These are phyloP conservation scores for Cladosporium sp. DNA, from an alignment of 2,329 filamentous ascomycete species.

Conservation along the genomic window DNA sequence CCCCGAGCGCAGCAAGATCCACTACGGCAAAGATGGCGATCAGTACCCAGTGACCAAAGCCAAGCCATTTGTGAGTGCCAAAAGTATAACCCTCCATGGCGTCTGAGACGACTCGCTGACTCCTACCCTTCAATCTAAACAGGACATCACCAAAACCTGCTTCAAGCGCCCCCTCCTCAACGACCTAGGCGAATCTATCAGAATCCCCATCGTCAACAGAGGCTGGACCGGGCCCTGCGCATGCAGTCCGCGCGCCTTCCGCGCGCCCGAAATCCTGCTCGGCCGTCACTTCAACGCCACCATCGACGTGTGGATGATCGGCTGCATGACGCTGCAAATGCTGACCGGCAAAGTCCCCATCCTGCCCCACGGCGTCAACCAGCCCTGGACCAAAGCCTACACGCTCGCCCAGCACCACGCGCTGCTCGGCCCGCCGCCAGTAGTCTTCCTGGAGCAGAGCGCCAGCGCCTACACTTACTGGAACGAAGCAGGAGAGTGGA, in stretches of 20 bases:
- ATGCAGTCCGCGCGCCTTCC: conserved; percentile 6
- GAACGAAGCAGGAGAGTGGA: not conserved
- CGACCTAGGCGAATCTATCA: conserved; percentile 3
- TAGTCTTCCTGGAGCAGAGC: not conserved
- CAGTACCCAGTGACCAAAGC: conserved; percentile 4
- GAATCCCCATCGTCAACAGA: not conserved
- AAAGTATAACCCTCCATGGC: too few relatives aligned
- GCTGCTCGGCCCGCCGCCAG: conserved; percentile 4
- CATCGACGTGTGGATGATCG: conserved; percentile 60
- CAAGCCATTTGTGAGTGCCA: not conserved
- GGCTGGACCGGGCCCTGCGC: not conserved
- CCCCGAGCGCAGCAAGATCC: not conserved
- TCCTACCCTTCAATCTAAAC: too few relatives aligned
- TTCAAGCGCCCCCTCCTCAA: conserved; percentile 1
- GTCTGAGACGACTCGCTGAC: too few relatives aligned
- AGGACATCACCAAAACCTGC: conserved; percentile 2
- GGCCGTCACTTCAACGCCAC: conserved; percentile 40
- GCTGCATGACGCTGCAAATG: conserved; percentile 49
- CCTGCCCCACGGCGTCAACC: conserved; percentile 3
- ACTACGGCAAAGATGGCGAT: not conserved
- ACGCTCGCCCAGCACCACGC: conserved; percentile 11
- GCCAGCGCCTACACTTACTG: not conserved
- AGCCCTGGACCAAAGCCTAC: conserved; percentile 8
- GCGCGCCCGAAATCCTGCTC: conserved; percentile 1
- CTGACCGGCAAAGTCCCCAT: conserved; percentile 43